These are phyloP conservation scores for Protostelium mycophagum DNA, from an alignment of 78 protist species.

Conservation along the genomic window DNA sequence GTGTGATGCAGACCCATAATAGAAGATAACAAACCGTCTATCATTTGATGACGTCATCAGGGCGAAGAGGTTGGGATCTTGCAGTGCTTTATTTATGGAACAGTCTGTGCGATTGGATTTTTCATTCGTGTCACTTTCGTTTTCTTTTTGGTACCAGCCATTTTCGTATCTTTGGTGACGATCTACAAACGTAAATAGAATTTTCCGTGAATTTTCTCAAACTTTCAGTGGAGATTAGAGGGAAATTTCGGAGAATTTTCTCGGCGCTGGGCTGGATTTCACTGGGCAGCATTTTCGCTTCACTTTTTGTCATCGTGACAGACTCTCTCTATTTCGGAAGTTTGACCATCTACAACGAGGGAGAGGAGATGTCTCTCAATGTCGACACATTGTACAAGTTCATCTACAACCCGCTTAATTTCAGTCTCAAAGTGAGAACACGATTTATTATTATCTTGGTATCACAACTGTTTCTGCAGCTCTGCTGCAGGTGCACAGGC, in stretches of 20 bases:
- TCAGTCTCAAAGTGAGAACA: too few species aligned
- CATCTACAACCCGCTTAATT: background rate
- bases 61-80: too few species aligned
- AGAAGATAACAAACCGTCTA: too few species aligned
- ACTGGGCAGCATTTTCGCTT: background rate
- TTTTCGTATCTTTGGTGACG: background rate
- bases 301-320: background rate
- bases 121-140: background rate
- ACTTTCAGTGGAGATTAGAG: background rate
- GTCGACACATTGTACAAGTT: background rate
- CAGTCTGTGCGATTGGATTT: background rate
- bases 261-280: background rate
- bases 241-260: background rate
- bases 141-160: background rate
- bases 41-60: too few species aligned
- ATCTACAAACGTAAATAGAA: background rate
- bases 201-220: background rate
- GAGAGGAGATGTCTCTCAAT: background rate
- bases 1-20: too few species aligned
- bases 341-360: background rate
- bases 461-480: too few species aligned
- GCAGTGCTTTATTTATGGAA: background rate
- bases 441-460: too few species aligned
- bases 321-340: background rate
- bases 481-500: too few species aligned